Evolutionary conservation across 192 early-diverging fungal genomes (phyloP).

Genomic region (Coemansia erecta): DNA sequence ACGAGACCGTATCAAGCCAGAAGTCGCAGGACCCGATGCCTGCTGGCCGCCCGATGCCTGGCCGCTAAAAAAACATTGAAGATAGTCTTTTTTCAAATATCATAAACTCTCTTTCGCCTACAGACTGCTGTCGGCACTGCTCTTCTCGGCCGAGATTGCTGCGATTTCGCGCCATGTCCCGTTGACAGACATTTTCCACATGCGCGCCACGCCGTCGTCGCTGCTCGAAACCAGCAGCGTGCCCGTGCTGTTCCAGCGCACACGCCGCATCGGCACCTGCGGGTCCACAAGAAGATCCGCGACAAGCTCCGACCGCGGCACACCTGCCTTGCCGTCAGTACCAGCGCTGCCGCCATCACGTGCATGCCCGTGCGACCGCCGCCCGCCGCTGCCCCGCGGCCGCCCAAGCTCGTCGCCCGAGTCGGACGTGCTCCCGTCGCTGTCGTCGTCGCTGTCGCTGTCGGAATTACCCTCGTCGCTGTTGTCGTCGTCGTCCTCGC

Average conservation of each 20-base stretch:
- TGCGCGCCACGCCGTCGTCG: constrained; percentile 48
- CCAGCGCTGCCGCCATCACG: not conserved
- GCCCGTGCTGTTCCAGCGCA: constrained; percentile 52
- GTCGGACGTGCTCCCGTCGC: constrained; percentile 12
- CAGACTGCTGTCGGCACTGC: constrained; percentile 13
- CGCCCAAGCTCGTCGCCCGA: constrained; percentile 3
- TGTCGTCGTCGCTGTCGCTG: constrained; percentile 14
- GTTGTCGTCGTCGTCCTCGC: constrained; percentile 9
- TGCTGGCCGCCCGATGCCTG: constrained; percentile 55
- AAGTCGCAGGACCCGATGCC: constrained; percentile 70
- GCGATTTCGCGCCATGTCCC: constrained; percentile 45
- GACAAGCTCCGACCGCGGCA: constrained; percentile 42
- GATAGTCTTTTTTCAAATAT: too few relatives aligned
- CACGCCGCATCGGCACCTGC: constrained; percentile 37
- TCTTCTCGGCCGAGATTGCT: constrained; percentile 39
- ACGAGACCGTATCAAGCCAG: constrained; percentile 95
- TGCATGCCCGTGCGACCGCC: not conserved
- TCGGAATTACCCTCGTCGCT: constrained; percentile 17
- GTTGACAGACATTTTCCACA: constrained; percentile 45
- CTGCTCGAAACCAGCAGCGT: constrained; percentile 46
- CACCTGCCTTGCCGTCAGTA: not conserved
- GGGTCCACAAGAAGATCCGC: constrained; percentile 33
- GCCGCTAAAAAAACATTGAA: constrained; percentile 51
- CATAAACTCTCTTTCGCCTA: too few relatives aligned
- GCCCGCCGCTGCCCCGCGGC: constrained; percentile 1